Base-by-base conservation (phyloP, 495 filamentous ascomycete genomes). In the Podospora bellae-mahoneyi region DNA sequence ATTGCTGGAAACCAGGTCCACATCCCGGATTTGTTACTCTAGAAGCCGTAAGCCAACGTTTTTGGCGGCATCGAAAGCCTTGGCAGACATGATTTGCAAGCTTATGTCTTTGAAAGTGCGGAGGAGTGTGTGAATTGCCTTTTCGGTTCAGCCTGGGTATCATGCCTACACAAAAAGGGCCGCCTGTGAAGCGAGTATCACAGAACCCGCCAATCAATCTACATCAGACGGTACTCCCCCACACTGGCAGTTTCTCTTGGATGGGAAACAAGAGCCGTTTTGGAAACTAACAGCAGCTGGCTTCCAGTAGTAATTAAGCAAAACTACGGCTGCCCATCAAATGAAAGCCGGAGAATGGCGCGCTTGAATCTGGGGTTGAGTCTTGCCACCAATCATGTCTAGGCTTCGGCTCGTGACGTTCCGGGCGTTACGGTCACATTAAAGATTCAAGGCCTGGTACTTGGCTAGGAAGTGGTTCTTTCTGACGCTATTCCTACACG, bases 1-100 rank as follows among this genome's bases (percentile, higher is more conserved):
- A 75, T 75, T 75, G 71, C 73, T 69, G 73, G 71, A 73, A 73
- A 54, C 60, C 56, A 20, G 54, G 67, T 39, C 48, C 19, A 19
- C 3, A 39, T 26, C 58, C 26, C 16, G 48, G 53, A 64, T 48
- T 48, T 48, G 39, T 16, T 13, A 48, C 39, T 48, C 39, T 48
- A 10, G 39, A 48, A 48, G 39, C 39, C 39, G 39, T 48, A 10
- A 48, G 9, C 4, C 2, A 48, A 9, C 39, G 39, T 5, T 48
- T 48, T 48, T 56, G 3, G 39, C 44, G 6, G 20, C 20, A 53
- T 57, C 26, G 28, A 5, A 4, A 53, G 9, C 27, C 58, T 66
- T 34, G 39, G 60, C 60, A 15, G 59, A 13, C 20, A 48, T 48
- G 16, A 9, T 27, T 20, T 15, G 62, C 55, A 54, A 60, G 39